These are phyloP conservation scores for Schizophyllum commune DNA, from an alignment of 1,284 basidiomycete species.

Conservation along the genomic window DNA sequence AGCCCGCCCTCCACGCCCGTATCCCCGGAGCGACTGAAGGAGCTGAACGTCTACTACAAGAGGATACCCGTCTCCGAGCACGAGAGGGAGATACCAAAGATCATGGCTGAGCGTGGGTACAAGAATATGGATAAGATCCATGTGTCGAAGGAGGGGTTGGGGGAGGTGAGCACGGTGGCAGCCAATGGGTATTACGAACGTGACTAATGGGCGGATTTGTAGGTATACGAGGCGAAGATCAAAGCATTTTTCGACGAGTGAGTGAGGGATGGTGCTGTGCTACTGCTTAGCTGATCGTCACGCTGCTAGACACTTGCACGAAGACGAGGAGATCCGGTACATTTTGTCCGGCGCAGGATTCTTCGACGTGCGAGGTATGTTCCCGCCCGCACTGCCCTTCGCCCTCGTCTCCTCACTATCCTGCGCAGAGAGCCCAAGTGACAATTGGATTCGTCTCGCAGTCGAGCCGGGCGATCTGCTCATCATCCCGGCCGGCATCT, in stretches of 20 bases:
- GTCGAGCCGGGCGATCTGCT: slow-evolving; percentile 67
- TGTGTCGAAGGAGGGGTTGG: slow-evolving; percentile 66
- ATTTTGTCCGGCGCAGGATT: slow-evolving; percentile 76
- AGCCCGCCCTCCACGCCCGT: slow-evolving; percentile 46
- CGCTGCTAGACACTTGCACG: slow-evolving; percentile 70
- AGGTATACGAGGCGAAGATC: slow-evolving; percentile 68
- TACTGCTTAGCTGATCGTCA: slow-evolving; percentile 4
- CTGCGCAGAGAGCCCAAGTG: slow-evolving; percentile 38
- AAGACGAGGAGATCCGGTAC: slow-evolving; percentile 89
- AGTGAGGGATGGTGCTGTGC: slow-evolving; percentile 18
- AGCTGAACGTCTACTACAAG: slow-evolving; percentile 58
- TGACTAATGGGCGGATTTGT: neutral
- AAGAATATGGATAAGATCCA: slow-evolving; percentile 75
- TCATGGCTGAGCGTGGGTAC: slow-evolving; percentile 64
- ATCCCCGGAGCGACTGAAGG: slow-evolving; percentile 35
- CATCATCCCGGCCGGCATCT: slow-evolving; percentile 72
- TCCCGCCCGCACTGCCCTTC: neutral
- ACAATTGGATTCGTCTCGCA: slow-evolving; percentile 69
- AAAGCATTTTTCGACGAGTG: slow-evolving; percentile 78
- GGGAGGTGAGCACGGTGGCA: slow-evolving; percentile 39
- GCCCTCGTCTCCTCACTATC: neutral
- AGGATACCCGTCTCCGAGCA: slow-evolving; percentile 51
- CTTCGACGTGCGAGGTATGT: slow-evolving; percentile 75
- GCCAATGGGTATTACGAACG: neutral
- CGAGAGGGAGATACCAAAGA: slow-evolving; percentile 42